These are phyloP conservation scores for Thymus quinquecostatus DNA, from an alignment of 257 asterid species.

Conservation along the genomic window DNA sequence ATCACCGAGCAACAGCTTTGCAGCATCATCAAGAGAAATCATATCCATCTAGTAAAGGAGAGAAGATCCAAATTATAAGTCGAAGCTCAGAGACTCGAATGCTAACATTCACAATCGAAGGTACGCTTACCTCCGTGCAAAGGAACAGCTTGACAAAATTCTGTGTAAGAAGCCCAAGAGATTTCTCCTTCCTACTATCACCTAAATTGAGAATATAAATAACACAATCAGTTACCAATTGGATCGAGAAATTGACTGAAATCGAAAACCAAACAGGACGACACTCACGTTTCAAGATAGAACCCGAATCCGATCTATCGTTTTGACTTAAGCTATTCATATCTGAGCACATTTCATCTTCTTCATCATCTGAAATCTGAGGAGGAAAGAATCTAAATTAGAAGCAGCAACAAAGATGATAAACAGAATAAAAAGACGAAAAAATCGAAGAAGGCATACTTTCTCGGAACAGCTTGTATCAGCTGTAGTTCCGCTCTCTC, in stretches of 20 bases:
- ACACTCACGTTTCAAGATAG: conserved; percentile 41
- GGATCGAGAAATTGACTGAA: background rate
- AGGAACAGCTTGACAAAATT: conserved; percentile 92
- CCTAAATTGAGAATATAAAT: conserved; percentile 29
- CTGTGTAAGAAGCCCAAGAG: conserved; percentile 94
- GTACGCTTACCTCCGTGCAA: conserved; percentile 75
- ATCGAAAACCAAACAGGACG: conserved; percentile 50
- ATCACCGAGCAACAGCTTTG: conserved; percentile 84
- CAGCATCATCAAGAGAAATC: conserved; percentile 97
- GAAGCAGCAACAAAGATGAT: background rate
- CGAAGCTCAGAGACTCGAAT: conserved; percentile 10
- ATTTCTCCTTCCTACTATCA: conserved; percentile 91
- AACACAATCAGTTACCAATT: background rate
- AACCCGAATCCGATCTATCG: conserved; percentile 50
- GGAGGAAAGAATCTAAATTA: background rate
- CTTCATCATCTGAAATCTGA: conserved; percentile 87
- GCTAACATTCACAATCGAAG: background rate
- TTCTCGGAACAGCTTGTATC: conserved; percentile 59
- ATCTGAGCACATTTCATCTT: conserved; percentile 63
- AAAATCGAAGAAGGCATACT: conserved; percentile 44
- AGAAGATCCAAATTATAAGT: conserved; percentile 7
- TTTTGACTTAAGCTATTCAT: conserved; percentile 49
- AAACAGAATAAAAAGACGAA: background rate
- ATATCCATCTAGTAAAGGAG: conserved; percentile 60
- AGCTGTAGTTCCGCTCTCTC: conserved; percentile 51